A percentile compares a stretch with the other conserved stretches of the same genome.
phyloP scores from a whole-genome alignment of 306 rosid species.

The Lathyrus tuberosus region DNA sequence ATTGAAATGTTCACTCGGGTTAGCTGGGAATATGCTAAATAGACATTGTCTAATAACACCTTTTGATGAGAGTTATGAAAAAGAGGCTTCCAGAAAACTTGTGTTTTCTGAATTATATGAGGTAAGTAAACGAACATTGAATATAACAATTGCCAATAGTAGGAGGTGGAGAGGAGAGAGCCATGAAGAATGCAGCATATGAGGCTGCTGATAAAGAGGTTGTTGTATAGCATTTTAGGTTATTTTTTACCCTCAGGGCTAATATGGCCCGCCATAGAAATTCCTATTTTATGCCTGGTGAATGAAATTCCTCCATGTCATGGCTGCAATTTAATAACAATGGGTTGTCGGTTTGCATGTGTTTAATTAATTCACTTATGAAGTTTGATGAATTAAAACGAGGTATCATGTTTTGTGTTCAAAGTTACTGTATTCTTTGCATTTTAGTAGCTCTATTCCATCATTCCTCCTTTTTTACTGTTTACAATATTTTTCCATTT shows the following conservation, averaged over 20 bases:
- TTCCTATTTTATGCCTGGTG: not conserved
- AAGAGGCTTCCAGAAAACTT: too few relatives aligned
- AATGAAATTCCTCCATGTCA: not conserved
- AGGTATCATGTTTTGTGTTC: slow-evolving; percentile 5
- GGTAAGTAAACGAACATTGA: too few relatives aligned
- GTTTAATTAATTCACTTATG: slow-evolving; percentile 8
- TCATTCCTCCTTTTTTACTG: slow-evolving; percentile 22
- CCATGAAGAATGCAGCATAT: not conserved
- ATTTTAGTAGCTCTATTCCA: not conserved
- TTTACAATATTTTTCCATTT: not conserved
- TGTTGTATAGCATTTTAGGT: not conserved
- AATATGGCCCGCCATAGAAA: not conserved
- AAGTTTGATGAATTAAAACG: slow-evolving; percentile 29
- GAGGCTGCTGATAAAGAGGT: not conserved
- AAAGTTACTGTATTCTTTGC: slow-evolving; percentile 1
- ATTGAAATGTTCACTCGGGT: too few relatives aligned
- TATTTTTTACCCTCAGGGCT: not conserved
- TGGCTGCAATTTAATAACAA: not conserved
- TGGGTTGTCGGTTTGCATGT: not conserved
- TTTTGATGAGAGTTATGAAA: too few relatives aligned
- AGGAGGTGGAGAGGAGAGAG: not conserved
- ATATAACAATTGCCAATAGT: not conserved
- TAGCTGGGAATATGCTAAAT: too few relatives aligned
- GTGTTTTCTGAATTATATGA: too few relatives aligned
- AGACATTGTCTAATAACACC: too few relatives aligned